phyloP scores from a whole-genome alignment of 176 grass and related monocot species.

The Phragmites australis region DNA sequence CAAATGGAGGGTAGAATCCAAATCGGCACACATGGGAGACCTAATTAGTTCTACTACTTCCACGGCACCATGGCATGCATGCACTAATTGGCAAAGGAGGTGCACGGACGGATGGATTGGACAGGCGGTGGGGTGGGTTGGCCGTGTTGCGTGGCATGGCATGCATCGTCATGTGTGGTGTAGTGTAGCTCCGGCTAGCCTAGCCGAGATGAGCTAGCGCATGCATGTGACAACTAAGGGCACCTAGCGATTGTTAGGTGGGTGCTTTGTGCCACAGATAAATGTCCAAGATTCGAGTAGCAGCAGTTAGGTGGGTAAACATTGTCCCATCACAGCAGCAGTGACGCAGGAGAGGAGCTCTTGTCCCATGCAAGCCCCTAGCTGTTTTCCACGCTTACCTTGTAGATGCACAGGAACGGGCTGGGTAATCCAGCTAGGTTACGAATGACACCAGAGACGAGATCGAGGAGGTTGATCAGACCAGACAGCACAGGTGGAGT shows the following conservation, averaged over 20 bases:
- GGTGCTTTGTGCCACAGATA: not conserved
- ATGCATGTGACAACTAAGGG: constrained; percentile 37
- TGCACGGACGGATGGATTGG: not conserved
- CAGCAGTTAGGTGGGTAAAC: constrained; percentile 2
- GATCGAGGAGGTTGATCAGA: not conserved
- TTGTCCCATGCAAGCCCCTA: not conserved
- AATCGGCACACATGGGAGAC: not conserved
- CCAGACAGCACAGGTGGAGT: not conserved
- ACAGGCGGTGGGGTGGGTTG: not conserved
- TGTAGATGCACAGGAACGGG: constrained; percentile 1
- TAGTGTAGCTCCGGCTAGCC: too few relatives aligned
- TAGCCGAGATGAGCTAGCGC: not conserved
- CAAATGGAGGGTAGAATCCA: not conserved
- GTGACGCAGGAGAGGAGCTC: not conserved
- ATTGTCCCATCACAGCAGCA: not conserved
- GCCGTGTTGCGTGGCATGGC: not conserved
- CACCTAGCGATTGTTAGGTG: constrained; percentile 8
- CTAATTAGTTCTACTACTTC: not conserved
- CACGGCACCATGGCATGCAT: not conserved
- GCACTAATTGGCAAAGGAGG: not conserved
- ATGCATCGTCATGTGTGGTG: not conserved
- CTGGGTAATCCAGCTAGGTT: not conserved
- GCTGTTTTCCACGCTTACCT: not conserved
- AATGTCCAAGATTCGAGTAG: constrained; percentile 9
- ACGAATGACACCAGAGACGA: not conserved